Percentiles rank a stretch among this genome's conserved stretches.
Evolutionary conservation across 2,329 filamentous ascomycete genomes (phyloP).

Genomic region (Colletotrichum noveboracense): DNA sequence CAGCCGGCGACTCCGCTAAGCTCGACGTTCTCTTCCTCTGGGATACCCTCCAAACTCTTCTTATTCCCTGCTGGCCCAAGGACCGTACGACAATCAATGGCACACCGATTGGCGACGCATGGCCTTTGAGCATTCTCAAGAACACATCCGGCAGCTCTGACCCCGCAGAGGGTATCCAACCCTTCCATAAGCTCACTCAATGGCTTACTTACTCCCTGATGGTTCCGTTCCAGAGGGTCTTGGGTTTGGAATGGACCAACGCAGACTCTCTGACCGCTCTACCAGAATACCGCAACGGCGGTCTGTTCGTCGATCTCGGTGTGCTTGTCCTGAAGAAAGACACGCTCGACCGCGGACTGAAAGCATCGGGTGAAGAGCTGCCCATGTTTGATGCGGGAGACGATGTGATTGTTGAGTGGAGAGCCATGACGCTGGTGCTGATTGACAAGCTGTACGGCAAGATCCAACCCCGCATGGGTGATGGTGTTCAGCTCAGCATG

Average conservation of each 20-base stretch:
- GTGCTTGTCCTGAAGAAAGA: slow-evolving; percentile 76
- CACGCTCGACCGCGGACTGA: slow-evolving; percentile 73
- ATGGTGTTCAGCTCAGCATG: slow-evolving; percentile 44
- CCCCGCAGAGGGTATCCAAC: slow-evolving; percentile 62
- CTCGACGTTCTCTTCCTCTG: slow-evolving; percentile 47
- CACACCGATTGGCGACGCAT: slow-evolving; percentile 53
- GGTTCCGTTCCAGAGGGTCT: slow-evolving; percentile 84
- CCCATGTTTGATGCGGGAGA: slow-evolving; percentile 65
- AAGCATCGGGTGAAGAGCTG: slow-evolving; percentile 55
- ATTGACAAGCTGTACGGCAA: slow-evolving; percentile 59
- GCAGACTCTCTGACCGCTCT: slow-evolving; percentile 84
- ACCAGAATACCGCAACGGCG: slow-evolving; percentile 92
- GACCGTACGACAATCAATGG: slow-evolving; percentile 55
- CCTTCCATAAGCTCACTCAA: slow-evolving; percentile 93
- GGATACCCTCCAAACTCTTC: slow-evolving; percentile 45
- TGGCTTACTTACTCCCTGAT: slow-evolving; percentile 95
- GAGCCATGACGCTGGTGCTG: slow-evolving; percentile 66
- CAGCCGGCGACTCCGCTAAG: slow-evolving; percentile 27
- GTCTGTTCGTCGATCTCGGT: slow-evolving; percentile 84
- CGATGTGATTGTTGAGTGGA: slow-evolving; percentile 70
- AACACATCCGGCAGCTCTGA: slow-evolving; percentile 1
- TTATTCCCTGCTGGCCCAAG: slow-evolving; percentile 55
- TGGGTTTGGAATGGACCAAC: slow-evolving; percentile 82
- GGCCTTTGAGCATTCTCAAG: slow-evolving; percentile 43
- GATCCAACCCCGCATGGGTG: slow-evolving; percentile 42